Conservation (phyloP, 1,284 basidiomycete genomes). For the Neolentinus lepideus region DNA sequence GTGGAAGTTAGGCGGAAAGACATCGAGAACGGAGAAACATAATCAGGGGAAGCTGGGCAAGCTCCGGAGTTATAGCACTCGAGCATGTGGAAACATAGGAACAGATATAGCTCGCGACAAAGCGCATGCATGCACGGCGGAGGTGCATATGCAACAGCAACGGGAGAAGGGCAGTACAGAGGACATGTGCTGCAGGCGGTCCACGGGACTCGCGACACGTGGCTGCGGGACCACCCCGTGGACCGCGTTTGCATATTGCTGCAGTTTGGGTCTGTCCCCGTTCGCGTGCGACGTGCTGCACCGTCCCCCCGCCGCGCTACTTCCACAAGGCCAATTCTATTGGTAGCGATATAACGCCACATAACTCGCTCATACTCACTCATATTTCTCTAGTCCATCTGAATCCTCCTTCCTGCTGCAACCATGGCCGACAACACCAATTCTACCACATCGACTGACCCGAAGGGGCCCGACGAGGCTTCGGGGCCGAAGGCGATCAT, state of each 20-base stretch:
- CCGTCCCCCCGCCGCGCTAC: neutral
- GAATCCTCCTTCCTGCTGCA: neutral
- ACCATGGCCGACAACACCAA: slow-evolving; percentile 61
- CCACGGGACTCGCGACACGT: neutral
- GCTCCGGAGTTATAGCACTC: neutral
- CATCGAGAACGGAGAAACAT: neutral
- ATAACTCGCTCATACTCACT: neutral
- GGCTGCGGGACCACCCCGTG: neutral
- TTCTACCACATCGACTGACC: slow-evolving; percentile 41
- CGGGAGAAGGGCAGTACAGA: neutral
- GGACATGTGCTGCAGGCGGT: neutral
- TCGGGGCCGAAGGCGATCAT: slow-evolving; percentile 76
- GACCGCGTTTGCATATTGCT: neutral
- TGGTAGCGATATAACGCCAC: neutral
- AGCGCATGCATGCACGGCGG: neutral
- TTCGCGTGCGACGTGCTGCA: neutral
- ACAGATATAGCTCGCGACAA: neutral
- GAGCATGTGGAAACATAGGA: neutral
- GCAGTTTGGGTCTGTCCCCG: neutral
- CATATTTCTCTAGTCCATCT: too few relatives aligned
- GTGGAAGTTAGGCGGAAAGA: neutral
- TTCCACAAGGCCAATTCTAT: neutral
- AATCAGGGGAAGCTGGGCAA: neutral
- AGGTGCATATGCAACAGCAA: neutral
- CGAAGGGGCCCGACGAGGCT: slow-evolving; percentile 31